phyloP scores from a whole-genome alignment of 371 early-diverging fungal genomes.

The Lichtheimia ramosa region DNA sequence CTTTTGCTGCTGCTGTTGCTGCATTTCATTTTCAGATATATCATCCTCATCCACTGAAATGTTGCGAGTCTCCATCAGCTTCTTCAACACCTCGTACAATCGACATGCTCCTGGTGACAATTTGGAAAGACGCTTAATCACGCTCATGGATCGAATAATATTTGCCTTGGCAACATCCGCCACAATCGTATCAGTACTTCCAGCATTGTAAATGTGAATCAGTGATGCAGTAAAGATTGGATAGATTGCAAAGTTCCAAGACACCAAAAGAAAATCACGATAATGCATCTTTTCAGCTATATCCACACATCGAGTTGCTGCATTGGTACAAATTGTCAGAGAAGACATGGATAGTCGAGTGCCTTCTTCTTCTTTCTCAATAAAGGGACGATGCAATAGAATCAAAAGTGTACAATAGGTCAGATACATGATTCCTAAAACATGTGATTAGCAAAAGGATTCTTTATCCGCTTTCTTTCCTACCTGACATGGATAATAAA shows the following conservation, averaged over 20 bases:
- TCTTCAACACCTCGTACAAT: constrained; percentile 21
- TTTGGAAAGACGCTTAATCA: constrained; percentile 35
- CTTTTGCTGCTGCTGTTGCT: constrained; percentile 3
- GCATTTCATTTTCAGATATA: constrained; percentile 2
- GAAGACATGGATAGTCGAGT: constrained; percentile 40
- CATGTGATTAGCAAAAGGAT: background rate
- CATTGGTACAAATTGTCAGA: constrained; percentile 58
- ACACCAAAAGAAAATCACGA: constrained; percentile 43
- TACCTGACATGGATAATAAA: constrained; percentile 45
- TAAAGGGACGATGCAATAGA: constrained; percentile 58
- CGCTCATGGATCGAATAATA: constrained; percentile 22
- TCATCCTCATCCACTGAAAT: constrained; percentile 23
- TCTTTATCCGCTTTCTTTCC: background rate
- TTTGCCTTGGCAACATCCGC: constrained; percentile 32
- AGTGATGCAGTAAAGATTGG: constrained; percentile 45
- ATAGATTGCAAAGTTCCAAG: constrained; percentile 56
- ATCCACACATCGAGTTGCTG: constrained; percentile 50
- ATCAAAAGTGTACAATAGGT: constrained; percentile 54
- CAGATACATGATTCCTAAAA: constrained; percentile 49
- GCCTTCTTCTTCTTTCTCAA: constrained; percentile 31
- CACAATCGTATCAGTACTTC: constrained; percentile 28
- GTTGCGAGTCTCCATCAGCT: constrained; percentile 27
- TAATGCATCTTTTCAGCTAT: constrained; percentile 53
- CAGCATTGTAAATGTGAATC: constrained; percentile 45
- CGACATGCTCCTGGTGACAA: constrained; percentile 22